These are phyloP conservation scores for Arachis hypogaea DNA, from an alignment of 306 rosid genomes.

Conservation along the genomic window DNA sequence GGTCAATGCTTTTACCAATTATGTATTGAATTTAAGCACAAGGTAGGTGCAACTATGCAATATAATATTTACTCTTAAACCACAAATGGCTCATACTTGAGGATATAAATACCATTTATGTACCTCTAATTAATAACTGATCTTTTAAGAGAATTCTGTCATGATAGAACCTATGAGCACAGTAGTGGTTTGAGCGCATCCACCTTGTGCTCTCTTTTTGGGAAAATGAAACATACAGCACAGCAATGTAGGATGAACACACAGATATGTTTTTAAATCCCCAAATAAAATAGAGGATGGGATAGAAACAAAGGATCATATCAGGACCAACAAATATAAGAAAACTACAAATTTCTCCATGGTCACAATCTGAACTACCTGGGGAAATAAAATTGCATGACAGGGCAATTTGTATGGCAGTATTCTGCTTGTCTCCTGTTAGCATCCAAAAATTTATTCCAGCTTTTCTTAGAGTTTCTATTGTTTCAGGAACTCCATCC, in stretches of 20 bases:
- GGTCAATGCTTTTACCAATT: slow-evolving; percentile 15
- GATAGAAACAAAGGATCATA: slow-evolving; percentile 30
- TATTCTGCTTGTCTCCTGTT: slow-evolving; percentile 97
- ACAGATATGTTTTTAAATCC: neutral
- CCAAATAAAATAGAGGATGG: slow-evolving; percentile 15
- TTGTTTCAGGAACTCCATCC: slow-evolving; percentile 99
- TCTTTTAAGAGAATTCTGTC: neutral
- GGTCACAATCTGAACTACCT: slow-evolving; percentile 58
- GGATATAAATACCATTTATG: neutral
- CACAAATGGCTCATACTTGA: neutral
- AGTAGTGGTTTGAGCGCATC: slow-evolving; percentile 19
- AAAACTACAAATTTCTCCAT: slow-evolving; percentile 32
- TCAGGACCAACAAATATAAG: slow-evolving; percentile 20
- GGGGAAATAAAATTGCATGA: slow-evolving; percentile 96
- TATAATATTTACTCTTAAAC: neutral
- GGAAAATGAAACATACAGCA: slow-evolving; percentile 16
- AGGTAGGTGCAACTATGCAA: no score
- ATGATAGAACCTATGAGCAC: slow-evolving; percentile 1
- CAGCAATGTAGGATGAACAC: slow-evolving; percentile 25
- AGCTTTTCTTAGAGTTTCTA: slow-evolving; percentile 89
- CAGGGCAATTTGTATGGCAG: slow-evolving; percentile 97
- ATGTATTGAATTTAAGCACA: neutral
- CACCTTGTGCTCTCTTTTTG: slow-evolving; percentile 5
- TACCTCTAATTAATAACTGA: neutral
- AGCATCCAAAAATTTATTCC: slow-evolving; percentile 99